phyloP scores from a whole-genome alignment of 306 rosid genomes.

The Mucuna pruriens region DNA sequence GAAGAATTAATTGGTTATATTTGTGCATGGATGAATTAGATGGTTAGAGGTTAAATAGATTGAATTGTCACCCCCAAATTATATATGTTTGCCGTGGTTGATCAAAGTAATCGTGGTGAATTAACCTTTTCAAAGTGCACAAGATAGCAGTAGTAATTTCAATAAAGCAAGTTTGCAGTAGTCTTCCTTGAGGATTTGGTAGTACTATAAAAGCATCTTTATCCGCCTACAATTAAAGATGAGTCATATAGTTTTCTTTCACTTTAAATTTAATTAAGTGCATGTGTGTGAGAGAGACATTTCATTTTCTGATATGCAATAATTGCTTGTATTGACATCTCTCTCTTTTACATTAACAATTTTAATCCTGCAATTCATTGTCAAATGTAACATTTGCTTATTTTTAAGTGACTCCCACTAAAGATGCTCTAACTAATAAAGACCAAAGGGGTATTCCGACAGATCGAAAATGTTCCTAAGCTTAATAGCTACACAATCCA shows the following conservation, averaged over 20 bases:
- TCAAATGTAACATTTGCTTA: background rate
- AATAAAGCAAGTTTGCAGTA: slow-evolving; percentile 15
- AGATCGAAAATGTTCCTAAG: slow-evolving; percentile 36
- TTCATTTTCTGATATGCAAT: background rate
- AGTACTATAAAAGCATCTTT: background rate
- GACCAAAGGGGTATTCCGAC: slow-evolving; percentile 7
- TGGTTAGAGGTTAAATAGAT: no score
- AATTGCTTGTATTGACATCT: background rate
- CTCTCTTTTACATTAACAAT: background rate
- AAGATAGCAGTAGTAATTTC: background rate
- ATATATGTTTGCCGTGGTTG: background rate
- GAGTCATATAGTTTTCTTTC: background rate
- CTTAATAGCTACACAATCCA: slow-evolving; percentile 25
- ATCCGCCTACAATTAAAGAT: background rate
- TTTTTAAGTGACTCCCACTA: background rate
- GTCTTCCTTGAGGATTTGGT: background rate
- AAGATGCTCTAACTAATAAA: background rate
- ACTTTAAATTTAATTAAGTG: background rate
- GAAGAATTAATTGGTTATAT: background rate
- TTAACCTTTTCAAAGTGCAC: slow-evolving; percentile 8
- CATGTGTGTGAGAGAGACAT: background rate
- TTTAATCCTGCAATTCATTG: background rate
- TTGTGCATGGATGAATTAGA: background rate
- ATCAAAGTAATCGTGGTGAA: background rate
- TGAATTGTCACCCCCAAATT: no score